A percentile compares a stretch with the other conserved stretches of the same genome.
phyloP scores from a whole-genome alignment of 2,329 filamentous ascomycete species.

The Stemphylium lycopersici region DNA sequence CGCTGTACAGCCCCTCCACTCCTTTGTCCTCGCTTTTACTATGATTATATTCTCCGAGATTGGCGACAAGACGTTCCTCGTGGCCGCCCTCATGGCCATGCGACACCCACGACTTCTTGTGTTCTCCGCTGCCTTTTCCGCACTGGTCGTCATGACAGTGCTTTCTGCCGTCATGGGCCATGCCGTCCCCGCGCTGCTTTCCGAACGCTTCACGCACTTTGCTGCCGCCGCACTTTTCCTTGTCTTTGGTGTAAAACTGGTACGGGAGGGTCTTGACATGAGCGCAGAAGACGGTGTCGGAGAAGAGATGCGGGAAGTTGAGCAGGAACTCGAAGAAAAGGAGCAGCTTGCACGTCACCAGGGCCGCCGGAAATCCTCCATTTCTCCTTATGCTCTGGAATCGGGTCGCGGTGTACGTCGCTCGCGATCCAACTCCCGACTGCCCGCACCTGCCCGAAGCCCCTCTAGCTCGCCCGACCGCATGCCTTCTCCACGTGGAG shows the following conservation, averaged over 20 bases:
- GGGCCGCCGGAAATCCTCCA: slow-evolving; percentile 68
- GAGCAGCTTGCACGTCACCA: slow-evolving; percentile 73
- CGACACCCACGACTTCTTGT: slow-evolving; percentile 92
- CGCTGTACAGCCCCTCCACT: slow-evolving; percentile 81
- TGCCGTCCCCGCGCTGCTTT: slow-evolving; percentile 85
- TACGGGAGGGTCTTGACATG: slow-evolving; percentile 89
- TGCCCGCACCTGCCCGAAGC: slow-evolving; percentile 80
- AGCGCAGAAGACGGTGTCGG: slow-evolving; percentile 85
- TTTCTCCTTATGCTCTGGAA: slow-evolving; percentile 79
- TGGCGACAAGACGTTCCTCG: slow-evolving; percentile 97
- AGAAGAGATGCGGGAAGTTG: slow-evolving; percentile 98
- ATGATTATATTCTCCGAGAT: slow-evolving; percentile 98
- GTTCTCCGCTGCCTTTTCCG: slow-evolving; percentile 92
- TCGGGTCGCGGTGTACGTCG: slow-evolving; percentile 74
- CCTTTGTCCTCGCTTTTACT: slow-evolving; percentile 87
- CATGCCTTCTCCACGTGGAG: slow-evolving; percentile 57
- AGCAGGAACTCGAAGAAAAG: slow-evolving; percentile 91
- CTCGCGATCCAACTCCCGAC: slow-evolving; percentile 73
- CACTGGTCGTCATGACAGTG: slow-evolving; percentile 91
- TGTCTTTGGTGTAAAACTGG: slow-evolving; percentile 82
- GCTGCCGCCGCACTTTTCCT: slow-evolving; percentile 86
- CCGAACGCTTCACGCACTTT: slow-evolving; percentile 88
- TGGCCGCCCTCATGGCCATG: slow-evolving; percentile 98
- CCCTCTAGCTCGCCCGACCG: slow-evolving; percentile 65
- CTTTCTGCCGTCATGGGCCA: slow-evolving; percentile 92